These are phyloP conservation scores for Benincasa hispida DNA, from an alignment of 306 rosid species.

Conservation along the genomic window DNA sequence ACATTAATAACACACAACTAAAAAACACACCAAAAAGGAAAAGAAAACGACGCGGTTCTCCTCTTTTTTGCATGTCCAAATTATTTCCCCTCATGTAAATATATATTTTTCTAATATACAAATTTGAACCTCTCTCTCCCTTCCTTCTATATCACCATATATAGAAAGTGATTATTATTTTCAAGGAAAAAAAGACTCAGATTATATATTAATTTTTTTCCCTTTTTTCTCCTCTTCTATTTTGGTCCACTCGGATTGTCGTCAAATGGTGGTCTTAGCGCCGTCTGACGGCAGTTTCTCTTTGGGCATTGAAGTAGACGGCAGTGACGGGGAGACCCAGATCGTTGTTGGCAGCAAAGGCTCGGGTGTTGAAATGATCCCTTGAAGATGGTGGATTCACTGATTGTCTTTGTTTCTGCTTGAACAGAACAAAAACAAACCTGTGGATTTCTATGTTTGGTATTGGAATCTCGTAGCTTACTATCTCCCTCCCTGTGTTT, in stretches of 20 bases:
- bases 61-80: neutral
- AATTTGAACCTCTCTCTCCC: neutral
- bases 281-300: slow-evolving; percentile 11
- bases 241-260: neutral
- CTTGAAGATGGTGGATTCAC: slow-evolving; percentile 7
- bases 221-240: neutral
- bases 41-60: neutral
- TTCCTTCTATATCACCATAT: neutral
- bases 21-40: neutral
- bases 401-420: slow-evolving; percentile 5
- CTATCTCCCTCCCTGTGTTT: neutral
- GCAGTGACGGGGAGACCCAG: slow-evolving; percentile 11
- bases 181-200: neutral
- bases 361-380: slow-evolving; percentile 2
- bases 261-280: neutral
- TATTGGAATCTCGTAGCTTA: neutral
- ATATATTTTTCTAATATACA: neutral
- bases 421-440: slow-evolving; percentile 12
- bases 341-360: slow-evolving; percentile 5
- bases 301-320: slow-evolving; percentile 10
- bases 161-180: neutral
- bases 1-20: neutral
- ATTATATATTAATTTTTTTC: neutral
- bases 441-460: slow-evolving; percentile 12
- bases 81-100: neutral